Percentiles rank a stretch among this genome's conserved stretches.
Conservation (phyloP, 495 filamentous ascomycete species). For the Xanthoparmelia taractica region DNA sequence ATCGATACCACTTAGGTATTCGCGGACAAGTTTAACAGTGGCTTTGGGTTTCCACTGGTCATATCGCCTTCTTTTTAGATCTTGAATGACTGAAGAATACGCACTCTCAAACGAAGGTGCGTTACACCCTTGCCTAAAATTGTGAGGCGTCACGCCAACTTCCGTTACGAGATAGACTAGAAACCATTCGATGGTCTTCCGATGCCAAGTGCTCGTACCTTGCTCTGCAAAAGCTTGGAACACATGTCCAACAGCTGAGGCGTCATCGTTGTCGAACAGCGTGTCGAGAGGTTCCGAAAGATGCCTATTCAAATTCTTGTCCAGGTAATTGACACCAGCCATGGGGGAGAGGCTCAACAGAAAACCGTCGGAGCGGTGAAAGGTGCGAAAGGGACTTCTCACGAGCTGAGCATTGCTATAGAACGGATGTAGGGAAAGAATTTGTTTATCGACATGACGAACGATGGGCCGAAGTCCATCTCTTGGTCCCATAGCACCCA, state of each 20-base stretch:
- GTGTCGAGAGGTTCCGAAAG: constrained; percentile 25
- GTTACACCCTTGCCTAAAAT: constrained; percentile 27
- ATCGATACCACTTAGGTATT: constrained; percentile 27
- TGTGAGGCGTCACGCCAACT: constrained; percentile 27
- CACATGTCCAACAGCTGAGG: constrained; percentile 27
- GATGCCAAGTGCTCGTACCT: constrained; percentile 29
- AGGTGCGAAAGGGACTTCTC: constrained; percentile 28
- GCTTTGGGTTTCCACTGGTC: constrained; percentile 28
- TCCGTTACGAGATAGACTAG: constrained; percentile 29
- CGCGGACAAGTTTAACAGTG: constrained; percentile 29
- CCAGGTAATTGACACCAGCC: constrained; percentile 29
- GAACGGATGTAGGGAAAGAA: constrained; percentile 25
- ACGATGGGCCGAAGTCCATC: constrained; percentile 23
- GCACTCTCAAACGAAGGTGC: constrained; percentile 26
- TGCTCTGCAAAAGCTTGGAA: constrained; percentile 27
- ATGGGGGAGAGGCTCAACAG: constrained; percentile 29
- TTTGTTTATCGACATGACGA: constrained; percentile 21
- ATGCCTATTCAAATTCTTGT: constrained; percentile 26
- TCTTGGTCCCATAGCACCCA: constrained; percentile 21
- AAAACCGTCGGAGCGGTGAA: constrained; percentile 30
- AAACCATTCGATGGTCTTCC: constrained; percentile 30
- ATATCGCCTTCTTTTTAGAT: constrained; percentile 27
- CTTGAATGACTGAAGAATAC: constrained; percentile 28
- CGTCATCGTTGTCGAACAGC: constrained; percentile 27
- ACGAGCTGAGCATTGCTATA: constrained; percentile 28